Percentiles rank a stretch among this genome's conserved stretches.
Evolutionary conservation across 345 rosid genomes (phyloP).

Genomic region (Lepidium sativum): DNA sequence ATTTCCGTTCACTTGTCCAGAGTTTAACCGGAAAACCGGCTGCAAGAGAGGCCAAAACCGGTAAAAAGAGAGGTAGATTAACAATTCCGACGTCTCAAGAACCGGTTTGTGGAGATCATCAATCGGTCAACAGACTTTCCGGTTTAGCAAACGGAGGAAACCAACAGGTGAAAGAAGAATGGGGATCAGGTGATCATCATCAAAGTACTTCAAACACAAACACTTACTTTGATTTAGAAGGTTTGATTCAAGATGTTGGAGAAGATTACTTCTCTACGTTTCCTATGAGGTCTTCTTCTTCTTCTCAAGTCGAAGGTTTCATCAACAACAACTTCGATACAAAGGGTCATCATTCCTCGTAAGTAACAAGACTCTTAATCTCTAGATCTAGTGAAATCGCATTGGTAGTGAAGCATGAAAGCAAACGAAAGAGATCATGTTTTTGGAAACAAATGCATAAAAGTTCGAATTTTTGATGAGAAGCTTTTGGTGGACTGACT

Average conservation of each 20-base stretch:
- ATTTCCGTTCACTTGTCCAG: slow-evolving; percentile 83
- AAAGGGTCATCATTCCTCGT: slow-evolving; percentile 14
- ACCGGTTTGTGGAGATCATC: slow-evolving; percentile 11
- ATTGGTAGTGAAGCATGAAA: background rate
- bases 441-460: background rate
- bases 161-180: slow-evolving; percentile 26
- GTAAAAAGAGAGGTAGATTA: slow-evolving; percentile 9
- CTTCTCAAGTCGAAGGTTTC: slow-evolving; percentile 21
- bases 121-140: slow-evolving; percentile 12
- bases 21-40: slow-evolving; percentile 77
- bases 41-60: slow-evolving; percentile 16
- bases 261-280: slow-evolving; percentile 28
- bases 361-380: background rate
- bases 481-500: slow-evolving; percentile 4
- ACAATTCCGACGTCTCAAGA: slow-evolving; percentile 11
- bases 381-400: background rate
- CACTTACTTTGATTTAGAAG: slow-evolving; percentile 33
- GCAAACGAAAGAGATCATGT: background rate
- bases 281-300: slow-evolving; percentile 26
- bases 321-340: slow-evolving; percentile 9
- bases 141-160: slow-evolving; percentile 27
- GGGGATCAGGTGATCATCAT: slow-evolving; percentile 26
- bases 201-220: slow-evolving; percentile 22
- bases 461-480: background rate
- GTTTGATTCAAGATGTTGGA: slow-evolving; percentile 30